Evolutionary conservation across 1,284 basidiomycete genomes (phyloP), one percentile per base, ranked within the genome.

Genomic region (Tilletia horrida): DNA sequence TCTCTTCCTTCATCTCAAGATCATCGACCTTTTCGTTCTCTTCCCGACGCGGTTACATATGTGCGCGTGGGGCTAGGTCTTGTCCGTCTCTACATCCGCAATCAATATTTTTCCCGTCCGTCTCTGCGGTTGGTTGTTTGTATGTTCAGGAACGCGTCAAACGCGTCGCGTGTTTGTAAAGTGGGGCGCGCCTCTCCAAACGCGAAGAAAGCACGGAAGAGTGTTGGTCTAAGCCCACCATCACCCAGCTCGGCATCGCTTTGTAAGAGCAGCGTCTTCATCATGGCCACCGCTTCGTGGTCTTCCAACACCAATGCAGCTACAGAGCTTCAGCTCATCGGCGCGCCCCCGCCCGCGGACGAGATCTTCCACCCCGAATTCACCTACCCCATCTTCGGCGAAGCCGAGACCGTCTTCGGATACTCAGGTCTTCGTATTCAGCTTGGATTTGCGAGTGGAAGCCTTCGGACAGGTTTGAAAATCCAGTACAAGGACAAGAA

Each of bases 381-480:
- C 66, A 79, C 77, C n/a, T 79, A 79, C 64, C 79, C 79, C 29
- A 93, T 97, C 82, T 97, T 90, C 80, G 95, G 95, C 64, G 92
- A 97, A 77, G 91, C 95, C 66, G 93, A 98, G 84, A 94, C 90
- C 83, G 90, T 98, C 74, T 98, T 95, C 82, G 95, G 95, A 2
- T 98, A 97, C 84, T 86, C 76, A 84, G 97, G 66, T 43, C 69
- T 80, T 9, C 50, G 66, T n/a, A 76, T 81, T 59, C 79, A 90
- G 90, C 85, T 97, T 61, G 86, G 88, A 71, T 90, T 97, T 80
- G 86, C 93, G 0, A 96, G 93, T 0, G 93, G 92, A 2, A 92
- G 90, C 11, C 85, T 98, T 62, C 84, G 84, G 25, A 89, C 79
- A 25, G 61, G 68, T 14, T 66, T 81, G 11, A 63, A 69, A 29